Conservation (phyloP, 2,329 filamentous ascomycete genomes). For the Stachybotrys chlorohalonatus region DNA sequence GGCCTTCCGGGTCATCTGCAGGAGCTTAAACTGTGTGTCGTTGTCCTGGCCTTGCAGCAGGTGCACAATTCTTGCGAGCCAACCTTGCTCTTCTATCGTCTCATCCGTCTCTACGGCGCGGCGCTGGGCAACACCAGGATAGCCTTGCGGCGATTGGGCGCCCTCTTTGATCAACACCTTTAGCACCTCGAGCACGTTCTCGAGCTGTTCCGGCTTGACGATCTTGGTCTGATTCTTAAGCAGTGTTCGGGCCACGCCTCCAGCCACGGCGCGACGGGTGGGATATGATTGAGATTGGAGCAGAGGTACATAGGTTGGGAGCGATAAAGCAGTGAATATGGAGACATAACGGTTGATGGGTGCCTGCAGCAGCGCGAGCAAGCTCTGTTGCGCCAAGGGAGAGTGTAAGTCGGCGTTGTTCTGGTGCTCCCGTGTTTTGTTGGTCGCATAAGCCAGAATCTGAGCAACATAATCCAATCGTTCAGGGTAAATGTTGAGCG, state of each 20-base stretch:
- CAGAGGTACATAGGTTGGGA: slow-evolving; percentile 86
- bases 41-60: slow-evolving; percentile 77
- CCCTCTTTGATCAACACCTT: slow-evolving; percentile 93
- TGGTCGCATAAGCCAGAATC: slow-evolving; percentile 77
- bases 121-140: slow-evolving; percentile 71
- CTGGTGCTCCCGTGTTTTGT: slow-evolving; percentile 78
- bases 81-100: slow-evolving; percentile 95
- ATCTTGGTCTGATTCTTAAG: slow-evolving; percentile 76
- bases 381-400: slow-evolving; percentile 74
- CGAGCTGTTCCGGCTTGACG: slow-evolving; percentile 66
- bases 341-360: slow-evolving; percentile 86
- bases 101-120: slow-evolving; percentile 83
- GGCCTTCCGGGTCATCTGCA: slow-evolving; percentile 79
- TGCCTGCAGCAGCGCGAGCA: slow-evolving; percentile 82
- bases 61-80: slow-evolving; percentile 88
- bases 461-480: slow-evolving; percentile 92
- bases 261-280: slow-evolving; percentile 82
- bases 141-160: slow-evolving; percentile 72
- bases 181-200: slow-evolving; percentile 80
- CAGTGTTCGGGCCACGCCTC: slow-evolving; percentile 76
- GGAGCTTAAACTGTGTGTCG: slow-evolving; percentile 86
- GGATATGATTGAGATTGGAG: slow-evolving; percentile 88
- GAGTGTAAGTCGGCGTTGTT: slow-evolving; percentile 96
- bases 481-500: slow-evolving; percentile 91
- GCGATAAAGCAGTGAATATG: slow-evolving; percentile 88